These are phyloP conservation scores for Melocanna baccifera DNA, from an alignment of 176 grass and related monocot species.

Conservation along the genomic window DNA sequence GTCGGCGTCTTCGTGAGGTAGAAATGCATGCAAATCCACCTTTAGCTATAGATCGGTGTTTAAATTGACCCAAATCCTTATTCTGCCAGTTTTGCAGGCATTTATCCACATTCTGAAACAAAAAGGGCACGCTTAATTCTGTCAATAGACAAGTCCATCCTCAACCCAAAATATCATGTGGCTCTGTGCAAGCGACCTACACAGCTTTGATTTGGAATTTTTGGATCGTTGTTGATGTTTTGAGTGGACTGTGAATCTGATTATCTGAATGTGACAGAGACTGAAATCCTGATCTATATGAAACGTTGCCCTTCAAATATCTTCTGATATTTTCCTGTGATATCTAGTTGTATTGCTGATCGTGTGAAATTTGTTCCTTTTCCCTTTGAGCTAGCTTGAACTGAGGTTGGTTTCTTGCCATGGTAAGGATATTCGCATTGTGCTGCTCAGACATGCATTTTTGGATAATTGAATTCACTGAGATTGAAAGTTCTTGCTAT, in stretches of 20 bases:
- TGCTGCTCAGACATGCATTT: not conserved
- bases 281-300: not conserved
- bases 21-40: not conserved
- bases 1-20: constrained; percentile 65
- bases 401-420: constrained; percentile 5
- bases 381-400: not conserved
- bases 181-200: not conserved
- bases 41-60: not conserved
- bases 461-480: not conserved
- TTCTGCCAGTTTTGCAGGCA: constrained; percentile 7
- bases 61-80: not conserved
- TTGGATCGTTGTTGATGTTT: constrained; percentile 19
- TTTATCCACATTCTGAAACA: not conserved
- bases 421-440: not conserved
- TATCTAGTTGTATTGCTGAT: not conserved
- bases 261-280: constrained; percentile 27
- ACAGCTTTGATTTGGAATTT: constrained; percentile 29
- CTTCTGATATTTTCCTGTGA: constrained; percentile 3
- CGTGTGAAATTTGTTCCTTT: not conserved
- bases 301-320: constrained; percentile 1
- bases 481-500: not conserved
- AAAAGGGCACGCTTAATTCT: not conserved
- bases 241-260: constrained; percentile 20
- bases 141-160: not conserved
- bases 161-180: constrained; percentile 1